Evolutionary conservation across 345 rosid species (phyloP), one percentile per base, ranked within the genome.

Genomic region (Carallia brachiata): DNA sequence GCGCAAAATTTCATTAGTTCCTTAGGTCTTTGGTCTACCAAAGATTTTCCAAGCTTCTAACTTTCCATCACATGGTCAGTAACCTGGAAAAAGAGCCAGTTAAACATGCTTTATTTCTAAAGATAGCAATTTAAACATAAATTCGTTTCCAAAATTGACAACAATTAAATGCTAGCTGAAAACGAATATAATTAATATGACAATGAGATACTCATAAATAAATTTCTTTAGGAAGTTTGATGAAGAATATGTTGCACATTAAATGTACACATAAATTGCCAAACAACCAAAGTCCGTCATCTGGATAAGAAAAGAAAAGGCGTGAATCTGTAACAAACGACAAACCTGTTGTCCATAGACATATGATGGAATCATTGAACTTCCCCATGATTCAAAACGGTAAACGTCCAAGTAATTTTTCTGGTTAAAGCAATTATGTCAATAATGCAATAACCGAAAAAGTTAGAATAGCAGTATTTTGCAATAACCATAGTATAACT

Each of bases 321-420:
- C 18, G 50, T n/a, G 64, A 32, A 34, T 37, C 19, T 17, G 39
- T 36, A 44, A 65, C 15, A 37, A 28, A 73, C 53, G 60, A 27
- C 87, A 77, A 67, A 92, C 98, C 99, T 94, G 97, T 78, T 92
- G 97, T 75, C 99, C 99, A 67, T 74, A 68, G 18, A 68, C 77
- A 73, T 88, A 90, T 37, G 88, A 80, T 57, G 99, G 96, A 80
- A 94, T 92, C 89, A 94, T 73, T 70, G 95, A 90, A 76, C 89
- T 95, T 61, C 97, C 98, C 98, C 98, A 94, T n/a, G 98, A 88
- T 75, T 94, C 98, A 78, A 84, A 94, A 48, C 89, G 89, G 73
- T 94, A 94, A 68, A 94, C 85, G 70, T 94, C 97, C 75, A 94
- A 84, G 87, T 94, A 94, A 80, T 94, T 91, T 87, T 85, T 91